phyloP scores from a whole-genome alignment of 106 monocot genomes.

The Dioscorea zingiberensis region DNA sequence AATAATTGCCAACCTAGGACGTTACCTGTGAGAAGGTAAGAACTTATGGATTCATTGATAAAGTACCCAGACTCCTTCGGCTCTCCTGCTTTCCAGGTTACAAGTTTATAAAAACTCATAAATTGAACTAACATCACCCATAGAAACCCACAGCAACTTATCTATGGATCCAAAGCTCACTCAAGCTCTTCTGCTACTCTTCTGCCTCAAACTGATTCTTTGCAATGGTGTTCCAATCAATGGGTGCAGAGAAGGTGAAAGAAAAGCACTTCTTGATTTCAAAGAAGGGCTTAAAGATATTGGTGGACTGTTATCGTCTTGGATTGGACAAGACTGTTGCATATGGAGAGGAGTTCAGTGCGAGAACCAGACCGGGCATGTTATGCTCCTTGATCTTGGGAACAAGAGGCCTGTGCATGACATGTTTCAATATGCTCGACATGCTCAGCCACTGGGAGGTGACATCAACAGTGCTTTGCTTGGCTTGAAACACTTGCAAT shows the following conservation, averaged over 20 bases:
- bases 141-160: too few species aligned
- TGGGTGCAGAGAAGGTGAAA: slow-evolving; percentile 9
- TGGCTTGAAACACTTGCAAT: slow-evolving; percentile 6
- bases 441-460: background rate
- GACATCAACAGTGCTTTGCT: slow-evolving; percentile 15
- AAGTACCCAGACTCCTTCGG: too few species aligned
- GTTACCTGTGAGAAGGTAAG: too few species aligned
- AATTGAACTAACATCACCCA: too few species aligned
- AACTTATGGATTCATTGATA: too few species aligned
- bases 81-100: too few species aligned
- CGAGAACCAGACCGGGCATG: slow-evolving; percentile 9
- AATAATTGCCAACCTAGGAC: too few species aligned
- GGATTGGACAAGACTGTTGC: slow-evolving; percentile 20
- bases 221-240: background rate
- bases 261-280: slow-evolving; percentile 20
- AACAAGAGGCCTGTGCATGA: too few species aligned
- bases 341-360: slow-evolving; percentile 26
- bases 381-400: background rate
- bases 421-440: too few species aligned
- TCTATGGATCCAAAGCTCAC: too few species aligned
- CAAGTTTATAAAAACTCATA: too few species aligned
- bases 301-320: slow-evolving; percentile 9
- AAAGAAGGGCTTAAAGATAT: slow-evolving; percentile 14
- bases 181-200: too few species aligned
- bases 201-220: background rate